Evolutionary conservation across 805 yeast species (phyloP).

Genomic region (baker's yeast (Saccharomyces cerevisiae)): DNA sequence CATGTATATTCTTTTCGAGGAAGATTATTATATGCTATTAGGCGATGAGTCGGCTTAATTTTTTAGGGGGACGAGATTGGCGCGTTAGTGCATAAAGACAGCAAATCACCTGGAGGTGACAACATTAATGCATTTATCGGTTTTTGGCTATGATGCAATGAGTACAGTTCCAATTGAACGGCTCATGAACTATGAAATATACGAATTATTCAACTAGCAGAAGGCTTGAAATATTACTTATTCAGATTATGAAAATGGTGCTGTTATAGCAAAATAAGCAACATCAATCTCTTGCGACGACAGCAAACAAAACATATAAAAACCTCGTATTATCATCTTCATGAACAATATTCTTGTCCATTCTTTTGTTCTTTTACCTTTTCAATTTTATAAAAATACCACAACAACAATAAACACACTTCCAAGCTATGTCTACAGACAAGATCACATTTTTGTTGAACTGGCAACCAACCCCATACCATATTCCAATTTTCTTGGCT

Average conservation of each 20-base stretch:
- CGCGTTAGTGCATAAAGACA: neutral
- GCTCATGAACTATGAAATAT: neutral
- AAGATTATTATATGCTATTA: neutral
- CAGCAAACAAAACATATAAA: neutral
- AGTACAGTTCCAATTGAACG: neutral
- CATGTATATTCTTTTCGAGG: neutral
- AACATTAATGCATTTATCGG: neutral
- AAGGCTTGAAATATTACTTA: neutral
- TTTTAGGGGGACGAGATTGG: neutral
- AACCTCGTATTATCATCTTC: neutral
- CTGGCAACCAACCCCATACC: constrained; percentile 52
- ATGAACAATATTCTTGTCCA: neutral
- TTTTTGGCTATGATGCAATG: neutral
- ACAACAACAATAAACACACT: neutral
- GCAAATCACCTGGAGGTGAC: neutral
- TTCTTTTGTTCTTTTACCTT: too few relatives aligned
- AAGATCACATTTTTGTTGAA: constrained; percentile 45
- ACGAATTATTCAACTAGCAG: neutral
- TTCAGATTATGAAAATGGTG: neutral
- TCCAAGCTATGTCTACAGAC: constrained; percentile 33
- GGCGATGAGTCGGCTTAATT: neutral
- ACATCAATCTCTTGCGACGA: neutral
- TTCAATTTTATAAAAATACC: neutral
- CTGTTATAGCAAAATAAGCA: too few relatives aligned
- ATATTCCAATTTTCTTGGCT: constrained; percentile 44